These are phyloP conservation scores for Cryphonectria naterciae DNA, from an alignment of 2,329 filamentous ascomycete species.

Conservation along the genomic window DNA sequence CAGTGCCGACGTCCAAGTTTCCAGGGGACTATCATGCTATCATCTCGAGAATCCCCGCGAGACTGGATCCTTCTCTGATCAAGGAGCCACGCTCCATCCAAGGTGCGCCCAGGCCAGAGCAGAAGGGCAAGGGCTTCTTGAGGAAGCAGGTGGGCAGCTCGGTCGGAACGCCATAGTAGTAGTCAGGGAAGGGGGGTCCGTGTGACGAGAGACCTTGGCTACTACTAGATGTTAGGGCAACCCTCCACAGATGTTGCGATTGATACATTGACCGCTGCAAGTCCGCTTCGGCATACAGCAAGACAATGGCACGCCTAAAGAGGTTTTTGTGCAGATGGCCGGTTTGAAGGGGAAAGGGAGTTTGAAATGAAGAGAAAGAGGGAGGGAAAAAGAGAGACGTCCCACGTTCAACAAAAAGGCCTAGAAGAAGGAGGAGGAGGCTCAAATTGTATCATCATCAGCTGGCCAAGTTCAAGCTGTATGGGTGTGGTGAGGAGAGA, in stretches of 20 bases:
- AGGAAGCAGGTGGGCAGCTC: constrained; percentile 55
- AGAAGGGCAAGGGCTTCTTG: constrained; percentile 54
- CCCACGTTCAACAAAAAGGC: neutral
- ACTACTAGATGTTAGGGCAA: neutral
- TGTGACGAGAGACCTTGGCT: neutral
- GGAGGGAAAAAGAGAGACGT: no score
- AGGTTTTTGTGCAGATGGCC: neutral
- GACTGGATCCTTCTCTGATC: constrained; percentile 85
- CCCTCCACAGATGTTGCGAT: neutral
- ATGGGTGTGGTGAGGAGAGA: neutral
- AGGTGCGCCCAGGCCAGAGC: constrained; percentile 72
- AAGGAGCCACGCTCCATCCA: constrained; percentile 89
- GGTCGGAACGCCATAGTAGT: constrained; percentile 8
- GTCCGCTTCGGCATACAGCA: neutral
- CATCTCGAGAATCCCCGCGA: constrained; percentile 72
- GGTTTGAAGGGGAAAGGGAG: neutral
- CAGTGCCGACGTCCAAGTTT: constrained; percentile 64
- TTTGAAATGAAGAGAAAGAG: no score
- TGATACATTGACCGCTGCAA: neutral
- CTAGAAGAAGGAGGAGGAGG: neutral
- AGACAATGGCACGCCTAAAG: neutral
- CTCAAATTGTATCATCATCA: constrained; percentile 1
- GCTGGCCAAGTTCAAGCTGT: neutral
- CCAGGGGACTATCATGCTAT: constrained; percentile 65
- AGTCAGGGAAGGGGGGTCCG: neutral